Percentiles rank a stretch among this genome's conserved stretches.
Evolutionary conservation across 225 moss, liverwort and hornwort genomes (phyloP).

Genomic region (Pseudisothecium myosuroides): DNA sequence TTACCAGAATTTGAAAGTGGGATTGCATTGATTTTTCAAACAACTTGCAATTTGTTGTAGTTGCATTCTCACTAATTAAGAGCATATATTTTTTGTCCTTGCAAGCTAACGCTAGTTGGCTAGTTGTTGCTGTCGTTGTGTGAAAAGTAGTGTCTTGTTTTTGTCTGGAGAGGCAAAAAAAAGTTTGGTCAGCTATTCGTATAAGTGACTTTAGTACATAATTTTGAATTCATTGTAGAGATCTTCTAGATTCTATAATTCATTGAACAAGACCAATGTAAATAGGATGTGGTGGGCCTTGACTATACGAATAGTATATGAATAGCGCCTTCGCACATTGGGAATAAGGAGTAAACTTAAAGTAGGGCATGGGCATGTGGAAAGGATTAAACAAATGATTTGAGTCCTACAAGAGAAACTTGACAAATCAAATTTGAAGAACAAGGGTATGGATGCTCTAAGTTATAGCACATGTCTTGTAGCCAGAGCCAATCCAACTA

Average conservation of each 20-base stretch:
- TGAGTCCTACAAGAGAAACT: background rate
- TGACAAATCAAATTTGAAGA: background rate
- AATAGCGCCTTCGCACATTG: background rate
- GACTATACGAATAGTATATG: background rate
- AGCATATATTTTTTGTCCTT: background rate
- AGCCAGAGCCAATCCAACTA: background rate
- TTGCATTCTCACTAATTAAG: background rate
- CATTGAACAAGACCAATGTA: background rate
- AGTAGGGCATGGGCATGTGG: background rate
- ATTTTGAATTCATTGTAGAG: accelerated
- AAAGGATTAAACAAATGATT: background rate
- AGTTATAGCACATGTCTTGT: accelerated
- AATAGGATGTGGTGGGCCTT: background rate
- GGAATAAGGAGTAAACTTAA: too few relatives aligned
- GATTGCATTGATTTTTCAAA: accelerated
- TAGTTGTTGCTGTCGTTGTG: background rate
- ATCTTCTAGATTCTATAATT: background rate
- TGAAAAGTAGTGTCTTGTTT: background rate
- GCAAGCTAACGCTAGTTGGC: accelerated
- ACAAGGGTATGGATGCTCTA: background rate
- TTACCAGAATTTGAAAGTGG: background rate
- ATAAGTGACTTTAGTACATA: background rate
- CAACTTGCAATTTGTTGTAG: background rate
- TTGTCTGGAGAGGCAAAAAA: too few relatives aligned
- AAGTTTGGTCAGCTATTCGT: accelerated